Base-by-base conservation (phyloP, 805 yeast genomes). In the Barnettozyma siamensis region DNA sequence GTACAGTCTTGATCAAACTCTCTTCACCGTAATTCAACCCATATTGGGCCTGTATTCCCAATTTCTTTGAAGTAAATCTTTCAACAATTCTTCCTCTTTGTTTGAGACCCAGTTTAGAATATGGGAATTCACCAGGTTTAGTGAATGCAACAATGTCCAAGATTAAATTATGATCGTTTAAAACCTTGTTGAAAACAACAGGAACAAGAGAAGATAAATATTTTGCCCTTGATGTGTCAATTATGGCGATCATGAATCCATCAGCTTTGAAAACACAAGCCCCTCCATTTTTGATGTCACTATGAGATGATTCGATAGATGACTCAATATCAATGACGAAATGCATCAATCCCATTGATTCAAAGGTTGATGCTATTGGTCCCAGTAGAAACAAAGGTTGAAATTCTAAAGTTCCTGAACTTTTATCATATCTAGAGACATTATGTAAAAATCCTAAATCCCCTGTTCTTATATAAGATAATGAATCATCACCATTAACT, bases 371-470 rank as follows among this genome's bases (percentile, higher is more conserved):
- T 7, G 85, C 76, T 31, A 93, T 80, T 37, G 79, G 72, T 0
- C 99, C 98, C 35, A 93, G 61, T 5, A 88, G 88, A 60, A 83
- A 93, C 38, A 93, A 66, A 5, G 93, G 80, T 55, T 88, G 96
- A 61, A 88, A 65, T 27, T 64, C 65, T 11, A 64, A 56, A 21
- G 56, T 59, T 8, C 57, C 72, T 24, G 35, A 23, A 55, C 62
- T 72, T 57, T 61, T 55, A 40, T 66, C 58, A 57, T 72, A 53
- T 39, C 72, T 63, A 3, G 75, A 70, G 5, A 88, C 80, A 17
- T 80, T 82, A 54, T 88, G 95, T 41, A 93, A 69, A 58, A 93
- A 93, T 0, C 99, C 99, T 29, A 93, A 67, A 57, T 93, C 97
- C 1, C 98, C 98, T 0, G 98, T 93, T 48, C 99, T 70, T 50